Conservation (phyloP, 2,329 filamentous ascomycete genomes). For the Escovopsis sp. region DNA sequence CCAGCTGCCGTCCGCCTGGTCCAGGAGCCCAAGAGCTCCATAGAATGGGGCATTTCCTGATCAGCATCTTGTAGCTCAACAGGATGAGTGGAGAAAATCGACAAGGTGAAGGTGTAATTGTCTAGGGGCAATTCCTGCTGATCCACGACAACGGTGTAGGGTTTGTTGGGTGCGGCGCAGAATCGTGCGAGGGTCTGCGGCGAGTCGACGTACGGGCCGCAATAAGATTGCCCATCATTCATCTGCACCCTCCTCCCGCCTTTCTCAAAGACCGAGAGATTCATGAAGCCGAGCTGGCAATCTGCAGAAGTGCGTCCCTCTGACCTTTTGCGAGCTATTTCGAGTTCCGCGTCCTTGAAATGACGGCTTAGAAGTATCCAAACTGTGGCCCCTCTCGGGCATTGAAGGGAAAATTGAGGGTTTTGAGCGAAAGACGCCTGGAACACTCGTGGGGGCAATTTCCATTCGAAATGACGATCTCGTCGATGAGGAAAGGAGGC, state of each 20-base stretch:
- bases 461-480: slow-evolving; percentile 84
- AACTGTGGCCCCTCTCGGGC: slow-evolving; percentile 41
- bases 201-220: slow-evolving; percentile 82
- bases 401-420: slow-evolving; percentile 56
- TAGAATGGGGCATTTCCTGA: slow-evolving; percentile 41
- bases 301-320: slow-evolving; percentile 28
- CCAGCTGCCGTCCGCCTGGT: slow-evolving; percentile 68
- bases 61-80: slow-evolving; percentile 47
- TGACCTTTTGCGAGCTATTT: slow-evolving; percentile 32
- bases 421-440: slow-evolving; percentile 46
- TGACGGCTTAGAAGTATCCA: slow-evolving; percentile 84
- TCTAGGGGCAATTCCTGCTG: slow-evolving; percentile 62
- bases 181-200: slow-evolving; percentile 78
- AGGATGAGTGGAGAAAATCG: slow-evolving; percentile 55
- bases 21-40: slow-evolving; percentile 54
- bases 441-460: slow-evolving; percentile 35
- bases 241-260: slow-evolving; percentile 58
- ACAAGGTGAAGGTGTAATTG: slow-evolving; percentile 73
- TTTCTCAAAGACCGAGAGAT: slow-evolving; percentile 64
- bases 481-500: slow-evolving; percentile 65
- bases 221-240: slow-evolving; percentile 53
- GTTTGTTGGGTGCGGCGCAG: slow-evolving; percentile 20
- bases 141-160: slow-evolving; percentile 51
- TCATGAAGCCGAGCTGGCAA: slow-evolving; percentile 63
- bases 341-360: slow-evolving; percentile 54